phyloP scores from a whole-genome alignment of 2,329 filamentous ascomycete species.

The Aspergillus luchuensis region DNA sequence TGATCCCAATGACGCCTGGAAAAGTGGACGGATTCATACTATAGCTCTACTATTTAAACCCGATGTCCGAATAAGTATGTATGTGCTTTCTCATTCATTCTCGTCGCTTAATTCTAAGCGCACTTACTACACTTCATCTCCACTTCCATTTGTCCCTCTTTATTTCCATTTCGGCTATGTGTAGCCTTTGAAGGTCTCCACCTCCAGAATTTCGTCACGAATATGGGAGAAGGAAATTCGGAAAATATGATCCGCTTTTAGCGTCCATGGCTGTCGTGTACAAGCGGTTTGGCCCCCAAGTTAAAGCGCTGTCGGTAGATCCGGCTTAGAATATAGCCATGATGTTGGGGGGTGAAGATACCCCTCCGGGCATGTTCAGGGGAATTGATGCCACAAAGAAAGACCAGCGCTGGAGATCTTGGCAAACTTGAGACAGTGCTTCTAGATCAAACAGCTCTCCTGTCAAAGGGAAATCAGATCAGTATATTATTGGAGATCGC shows the following conservation, averaged over 20 bases:
- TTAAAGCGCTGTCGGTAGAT: background rate
- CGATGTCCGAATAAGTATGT: too few species aligned
- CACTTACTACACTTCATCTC: too few species aligned
- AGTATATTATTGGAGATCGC: background rate
- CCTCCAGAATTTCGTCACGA: too few species aligned
- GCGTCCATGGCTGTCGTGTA: background rate
- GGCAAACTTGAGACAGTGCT: conserved; percentile 40
- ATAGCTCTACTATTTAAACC: background rate
- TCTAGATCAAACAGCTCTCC: conserved; percentile 53
- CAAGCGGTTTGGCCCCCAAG: background rate
- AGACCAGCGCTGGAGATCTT: conserved; percentile 45
- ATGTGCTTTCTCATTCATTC: too few species aligned
- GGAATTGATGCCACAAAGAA: conserved; percentile 56
- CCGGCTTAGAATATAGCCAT: conserved; percentile 46
- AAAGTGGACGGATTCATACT: background rate
- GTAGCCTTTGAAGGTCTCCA: too few species aligned
- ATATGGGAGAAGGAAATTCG: background rate
- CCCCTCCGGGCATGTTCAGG: conserved; percentile 52
- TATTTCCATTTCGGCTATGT: too few species aligned
- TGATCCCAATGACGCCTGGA: background rate
- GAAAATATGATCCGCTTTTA: background rate
- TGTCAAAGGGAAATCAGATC: conserved; percentile 18
- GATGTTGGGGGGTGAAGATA: conserved; percentile 50
- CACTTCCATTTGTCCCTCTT: too few species aligned
- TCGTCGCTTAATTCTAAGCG: too few species aligned